These are phyloP conservation scores for Geotrichum klebahnii DNA, from an alignment of 1,139 yeast species.

Conservation along the genomic window DNA sequence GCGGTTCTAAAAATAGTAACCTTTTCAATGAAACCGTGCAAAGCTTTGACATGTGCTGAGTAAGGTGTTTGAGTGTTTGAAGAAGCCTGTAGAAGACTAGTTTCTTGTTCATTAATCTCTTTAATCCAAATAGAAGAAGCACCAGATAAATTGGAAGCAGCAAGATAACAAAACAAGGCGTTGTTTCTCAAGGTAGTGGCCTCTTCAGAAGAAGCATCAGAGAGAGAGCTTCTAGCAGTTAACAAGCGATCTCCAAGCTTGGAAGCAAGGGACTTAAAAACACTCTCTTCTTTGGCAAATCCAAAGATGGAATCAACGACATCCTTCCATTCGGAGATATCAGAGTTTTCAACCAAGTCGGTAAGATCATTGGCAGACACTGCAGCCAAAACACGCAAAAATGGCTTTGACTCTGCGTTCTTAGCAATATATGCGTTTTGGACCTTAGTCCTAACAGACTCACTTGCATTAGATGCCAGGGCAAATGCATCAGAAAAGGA, in stretches of 20 bases:
- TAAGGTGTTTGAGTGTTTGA: conserved; percentile 55
- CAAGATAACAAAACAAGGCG: conserved; percentile 74
- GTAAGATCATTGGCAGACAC: conserved; percentile 56
- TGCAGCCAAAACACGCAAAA: conserved; percentile 71
- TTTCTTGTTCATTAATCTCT: conserved; percentile 63
- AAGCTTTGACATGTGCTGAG: conserved; percentile 79
- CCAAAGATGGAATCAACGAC: conserved; percentile 68
- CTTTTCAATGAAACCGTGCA: conserved; percentile 79
- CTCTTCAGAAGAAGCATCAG: conserved; percentile 29
- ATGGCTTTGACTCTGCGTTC: conserved; percentile 50
- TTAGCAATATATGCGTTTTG: conserved; percentile 65
- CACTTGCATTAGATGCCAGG: conserved; percentile 67
- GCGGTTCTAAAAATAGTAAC: conserved; percentile 65
- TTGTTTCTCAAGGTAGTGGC: conserved; percentile 52
- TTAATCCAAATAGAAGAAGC: conserved; percentile 78
- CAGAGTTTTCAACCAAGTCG: conserved; percentile 75
- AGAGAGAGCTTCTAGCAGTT: conserved; percentile 35
- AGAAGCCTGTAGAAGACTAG: conserved; percentile 45
- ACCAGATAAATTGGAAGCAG: conserved; percentile 77
- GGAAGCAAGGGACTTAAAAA: conserved; percentile 54
- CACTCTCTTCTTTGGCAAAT: conserved; percentile 45
- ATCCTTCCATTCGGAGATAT: conserved; percentile 76
- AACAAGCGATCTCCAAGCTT: conserved; percentile 72
- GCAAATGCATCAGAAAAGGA: conserved; percentile 75
- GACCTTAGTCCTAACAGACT: conserved; percentile 57